Evolutionary conservation across 176 grass and related monocot genomes (phyloP).

Genomic region (Puya raimondii): DNA sequence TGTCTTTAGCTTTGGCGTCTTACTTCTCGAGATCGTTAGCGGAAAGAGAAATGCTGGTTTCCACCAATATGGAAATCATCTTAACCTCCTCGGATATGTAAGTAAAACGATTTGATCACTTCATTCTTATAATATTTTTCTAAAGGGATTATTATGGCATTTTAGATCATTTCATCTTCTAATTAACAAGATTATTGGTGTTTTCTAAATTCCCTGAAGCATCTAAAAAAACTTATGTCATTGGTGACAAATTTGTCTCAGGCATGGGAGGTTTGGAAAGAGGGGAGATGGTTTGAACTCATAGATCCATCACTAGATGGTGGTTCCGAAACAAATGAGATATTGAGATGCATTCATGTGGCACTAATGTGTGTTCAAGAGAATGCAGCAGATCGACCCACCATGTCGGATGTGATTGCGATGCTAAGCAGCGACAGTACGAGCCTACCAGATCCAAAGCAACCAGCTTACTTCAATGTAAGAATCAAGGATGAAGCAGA

Average conservation of each 20-base stretch:
- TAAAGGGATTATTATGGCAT: background rate
- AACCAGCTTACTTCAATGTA: constrained; percentile 24
- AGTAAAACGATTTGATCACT: background rate
- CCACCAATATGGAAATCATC: background rate
- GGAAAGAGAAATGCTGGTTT: constrained; percentile 26
- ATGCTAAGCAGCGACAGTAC: constrained; percentile 7
- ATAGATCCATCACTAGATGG: constrained; percentile 1
- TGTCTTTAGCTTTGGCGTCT: constrained; percentile 31
- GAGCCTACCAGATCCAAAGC: constrained; percentile 12
- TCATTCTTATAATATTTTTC: background rate
- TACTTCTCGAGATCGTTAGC: constrained; percentile 36
- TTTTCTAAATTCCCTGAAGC: background rate
- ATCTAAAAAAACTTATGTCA: background rate
- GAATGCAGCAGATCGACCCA: constrained; percentile 14
- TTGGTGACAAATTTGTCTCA: background rate
- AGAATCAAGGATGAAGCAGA: constrained; percentile 4
- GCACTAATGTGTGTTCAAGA: constrained; percentile 30
- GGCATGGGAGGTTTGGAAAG: constrained; percentile 26
- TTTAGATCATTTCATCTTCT: background rate
- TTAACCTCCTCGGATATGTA: constrained; percentile 39
- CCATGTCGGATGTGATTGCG: constrained; percentile 23
- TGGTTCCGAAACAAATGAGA: background rate
- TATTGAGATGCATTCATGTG: constrained; percentile 16
- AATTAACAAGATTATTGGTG: background rate
- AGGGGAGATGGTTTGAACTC: constrained; percentile 10